Conservation (phyloP, 192 early-diverging fungal genomes). For the Pecoramyces ruminantium region DNA sequence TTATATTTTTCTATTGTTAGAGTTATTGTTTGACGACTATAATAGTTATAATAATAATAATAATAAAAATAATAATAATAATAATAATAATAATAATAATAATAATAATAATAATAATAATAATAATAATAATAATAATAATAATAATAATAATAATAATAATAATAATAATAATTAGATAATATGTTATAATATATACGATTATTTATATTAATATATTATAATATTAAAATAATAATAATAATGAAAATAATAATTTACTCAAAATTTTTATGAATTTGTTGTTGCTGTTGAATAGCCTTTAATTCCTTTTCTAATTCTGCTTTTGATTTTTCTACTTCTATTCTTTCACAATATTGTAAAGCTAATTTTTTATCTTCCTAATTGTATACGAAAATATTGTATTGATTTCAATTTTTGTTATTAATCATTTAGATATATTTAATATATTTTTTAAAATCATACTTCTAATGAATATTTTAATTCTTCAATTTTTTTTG, state of each 20-base stretch:
- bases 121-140: too few species aligned
- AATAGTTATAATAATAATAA: too few species aligned
- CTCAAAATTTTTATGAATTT: conserved; percentile 32
- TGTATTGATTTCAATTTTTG: neutral
- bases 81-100: too few species aligned
- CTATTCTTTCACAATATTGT: conserved; percentile 44
- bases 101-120: too few species aligned
- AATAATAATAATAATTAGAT: too few species aligned
- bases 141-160: too few species aligned
- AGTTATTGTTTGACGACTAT: neutral
- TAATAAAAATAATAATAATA: neutral
- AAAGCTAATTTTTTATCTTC: conserved; percentile 29
- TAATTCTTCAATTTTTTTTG: neutral
- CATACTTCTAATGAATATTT: neutral
- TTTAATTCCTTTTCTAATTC: conserved; percentile 46
- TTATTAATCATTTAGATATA: neutral
- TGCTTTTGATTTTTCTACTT: conserved; percentile 14
- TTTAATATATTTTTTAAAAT: neutral
- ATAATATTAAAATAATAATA: too few species aligned
- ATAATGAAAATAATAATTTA: neutral
- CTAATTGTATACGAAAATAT: neutral
- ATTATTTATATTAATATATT: too few species aligned
- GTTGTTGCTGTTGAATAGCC: conserved; percentile 20
- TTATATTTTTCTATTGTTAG: neutral
- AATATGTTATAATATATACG: too few species aligned